phyloP scores from a whole-genome alignment of 1,139 yeast species.

The Saccharomycopsis hybrid region DNA sequence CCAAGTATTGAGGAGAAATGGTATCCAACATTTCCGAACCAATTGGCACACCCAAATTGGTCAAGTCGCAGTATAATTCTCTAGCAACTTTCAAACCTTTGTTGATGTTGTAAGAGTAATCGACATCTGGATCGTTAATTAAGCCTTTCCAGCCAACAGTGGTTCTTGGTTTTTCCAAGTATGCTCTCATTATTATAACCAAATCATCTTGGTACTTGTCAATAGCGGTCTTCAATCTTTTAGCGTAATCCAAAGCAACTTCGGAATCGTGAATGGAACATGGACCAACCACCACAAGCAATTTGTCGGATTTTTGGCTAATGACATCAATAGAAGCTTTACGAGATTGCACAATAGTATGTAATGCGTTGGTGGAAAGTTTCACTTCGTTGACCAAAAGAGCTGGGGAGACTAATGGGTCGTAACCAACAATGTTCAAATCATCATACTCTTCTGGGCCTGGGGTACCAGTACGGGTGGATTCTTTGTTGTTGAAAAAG shows the following conservation, averaged over 20 bases:
- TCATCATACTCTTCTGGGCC: conserved; percentile 74
- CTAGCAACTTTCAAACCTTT: conserved; percentile 88
- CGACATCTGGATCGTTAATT: conserved; percentile 93
- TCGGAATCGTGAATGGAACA: conserved; percentile 92
- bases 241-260: conserved; percentile 85
- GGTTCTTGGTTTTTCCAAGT: conserved; percentile 96
- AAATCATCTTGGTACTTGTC: conserved; percentile 70
- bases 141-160: conserved; percentile 99
- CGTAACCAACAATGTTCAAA: conserved; percentile 82
- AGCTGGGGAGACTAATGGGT: conserved; percentile 87
- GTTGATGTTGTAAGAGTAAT: conserved; percentile 89
- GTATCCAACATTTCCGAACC: conserved; percentile 98
- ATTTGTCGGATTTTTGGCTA: conserved; percentile 69
- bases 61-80: conserved; percentile 77
- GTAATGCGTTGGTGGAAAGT: conserved; percentile 52
- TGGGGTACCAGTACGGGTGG: not conserved
- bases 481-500: too few relatives aligned
- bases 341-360: conserved; percentile 73
- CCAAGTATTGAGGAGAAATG: conserved; percentile 93
- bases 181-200: conserved; percentile 90
- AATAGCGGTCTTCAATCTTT: conserved; percentile 56
- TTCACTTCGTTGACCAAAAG: conserved; percentile 73
- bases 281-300: conserved; percentile 85
- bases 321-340: conserved; percentile 67
- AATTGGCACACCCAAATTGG: conserved; percentile 74